Base-by-base conservation (phyloP, 306 rosid genomes). In the Pachyrhizus erosus region DNA sequence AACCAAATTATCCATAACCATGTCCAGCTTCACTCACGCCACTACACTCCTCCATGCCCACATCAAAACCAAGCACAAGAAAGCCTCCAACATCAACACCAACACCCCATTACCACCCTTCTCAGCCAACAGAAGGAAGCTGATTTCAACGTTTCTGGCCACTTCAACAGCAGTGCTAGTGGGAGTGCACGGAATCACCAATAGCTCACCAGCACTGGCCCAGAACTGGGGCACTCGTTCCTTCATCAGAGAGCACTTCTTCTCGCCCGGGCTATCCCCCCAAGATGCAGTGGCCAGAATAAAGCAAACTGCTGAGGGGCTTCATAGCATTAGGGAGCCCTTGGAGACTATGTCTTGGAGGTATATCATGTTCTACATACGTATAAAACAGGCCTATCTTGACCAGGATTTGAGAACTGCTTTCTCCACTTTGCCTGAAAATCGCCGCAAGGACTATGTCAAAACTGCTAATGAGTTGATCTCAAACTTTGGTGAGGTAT, bases 291-390 rank as follows among this genome's bases (percentile, higher is more conserved):
- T 88, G 78, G 93, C 86, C 0, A 82, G 99, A 66, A 96, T 96
- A 26, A 96, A 73, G 76, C 98, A 93, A 54, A 96, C 99, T 0
- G 94, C 98, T 1, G 98, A 96, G 72, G 99, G 99, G 57, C 73
- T 96, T 0, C 99, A 91, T 26, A 85, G 91, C 81, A 87, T 95
- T 1, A 88, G 99, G 81, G 96, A 95, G 42, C 91, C 89, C 90
- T 70, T 96, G 84, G 99, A 96, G 52, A 89, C 84, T 29, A 89
- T 91, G 96, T 84, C 98, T 12, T 95, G 99, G 99, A 93, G 98
- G 87, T 95, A 96, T 39, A 91, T 93, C 42, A 67, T 96, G 39
- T 96, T 93, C 70, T 93, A 96, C 82, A 89, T 96, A 21, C 85
- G 99, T 0, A 68, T 93, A 0, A 95, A 95, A 52, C 87, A 91